Evolutionary conservation across 1,284 basidiomycete species (phyloP), one percentile per base, ranked within the genome.

Genomic region (Irpex rosettiformis): DNA sequence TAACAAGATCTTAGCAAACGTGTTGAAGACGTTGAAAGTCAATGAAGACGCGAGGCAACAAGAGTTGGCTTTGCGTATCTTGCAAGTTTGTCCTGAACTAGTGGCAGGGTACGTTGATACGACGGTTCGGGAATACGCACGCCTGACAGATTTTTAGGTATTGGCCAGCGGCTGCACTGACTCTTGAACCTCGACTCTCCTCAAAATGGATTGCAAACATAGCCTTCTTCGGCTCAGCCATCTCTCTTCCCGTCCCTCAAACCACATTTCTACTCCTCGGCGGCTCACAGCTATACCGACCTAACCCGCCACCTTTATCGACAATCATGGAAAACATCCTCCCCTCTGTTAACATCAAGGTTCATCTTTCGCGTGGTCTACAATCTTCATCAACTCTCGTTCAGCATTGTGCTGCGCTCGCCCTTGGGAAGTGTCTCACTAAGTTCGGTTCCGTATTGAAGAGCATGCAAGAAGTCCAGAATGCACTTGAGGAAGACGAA

Each of bases 201-300:
- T 91, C 92, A 0, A 87, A 89, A 66, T 98, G 94, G 94, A 85
- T 97, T 29, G 85, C 89, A 1, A 95, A 94, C 56, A 85, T 96
- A 60, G 81, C 92, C 2, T 91, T 94, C 68, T 81, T 94, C 43
- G 90, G 88, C 0, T 78, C 82, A 2, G 81, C 95, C 30, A 79
- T 96, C 51, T 88, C 89, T 0, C 79, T 94, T 0, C 84, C 89
- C 0, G 74, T 94, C 0, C 94, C 94, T 0, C 66, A 77, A 7
- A 70, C 75, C 1, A 85, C 82, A 0, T 93, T 95, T 72, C 67
- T 80, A 47, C 75, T 89, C 10, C 70, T 74, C 62, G 69, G 69
- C 49, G 27, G 27, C 18, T 72, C 53, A 7, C 61, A 72, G 28
- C 70, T 82, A 2, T 88, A 85, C 60, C 79, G 86, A 2, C 82